Evolutionary conservation across 73 alveolate species (phyloP), one percentile per base, ranked within the genome.

Genomic region (Paramecium caudatum): DNA sequence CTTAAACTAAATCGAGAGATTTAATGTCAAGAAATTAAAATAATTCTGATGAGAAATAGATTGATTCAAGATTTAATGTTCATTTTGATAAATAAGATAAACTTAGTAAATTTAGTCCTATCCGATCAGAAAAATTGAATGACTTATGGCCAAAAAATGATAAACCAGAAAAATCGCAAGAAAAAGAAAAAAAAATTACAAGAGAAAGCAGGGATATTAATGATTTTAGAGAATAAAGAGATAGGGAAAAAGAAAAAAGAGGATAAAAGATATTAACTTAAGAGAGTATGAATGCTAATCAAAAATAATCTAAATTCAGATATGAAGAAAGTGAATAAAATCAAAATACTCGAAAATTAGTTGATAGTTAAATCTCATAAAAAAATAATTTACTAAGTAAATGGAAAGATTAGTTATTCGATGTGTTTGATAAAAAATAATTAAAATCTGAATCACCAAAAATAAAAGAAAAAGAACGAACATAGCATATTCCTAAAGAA

Each of bases 331-430:
- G 65, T n/a, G 88, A 45, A 21, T 8, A 17, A 39, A 45, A 37
- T 4, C 16, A 37, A 34, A 74, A 23, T 43, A 16, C 61, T 3
- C 25, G 37, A 68, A 68, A 74, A 39, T 8, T 45, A 43, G 55
- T 37, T 21, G 39, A 19, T 21, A 74, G 68, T 74, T 5, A 74
- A 43, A 74, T 23, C 36, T 74, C 39, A 1, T 19, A 74, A 21
- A 34, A 37, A n/a, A 34, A 68, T 55, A 55, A 55, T 55, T 55
- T 55, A 55, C 46, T 34, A 23, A 37, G 84, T 30, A 74, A 74
- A 74, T 74, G 88, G 88, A 74, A 74, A 19, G 88, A 74, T 74
- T 16, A 19, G 19, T 74, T 74, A 19, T 74, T 74, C 8, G 88
- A 43, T 19, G 46, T 74, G 6, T 74, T 74, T 74, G 88, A 74